Conservation (phyloP, 176 grass and related monocot species). For the Carex littledalei region DNA sequence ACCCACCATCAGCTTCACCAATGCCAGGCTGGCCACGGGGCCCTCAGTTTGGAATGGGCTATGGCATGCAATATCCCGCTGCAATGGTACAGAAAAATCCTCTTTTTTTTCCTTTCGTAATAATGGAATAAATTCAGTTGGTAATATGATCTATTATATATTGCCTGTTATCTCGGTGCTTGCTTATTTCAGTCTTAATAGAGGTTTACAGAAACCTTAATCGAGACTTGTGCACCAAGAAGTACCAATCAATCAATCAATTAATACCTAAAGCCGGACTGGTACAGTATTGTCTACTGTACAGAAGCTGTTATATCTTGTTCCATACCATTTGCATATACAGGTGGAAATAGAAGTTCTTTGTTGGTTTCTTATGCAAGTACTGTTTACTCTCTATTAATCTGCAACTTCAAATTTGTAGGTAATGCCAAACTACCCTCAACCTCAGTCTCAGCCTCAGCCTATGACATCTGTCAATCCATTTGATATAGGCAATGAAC, state of each 20-base stretch:
- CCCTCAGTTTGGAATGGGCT: constrained; percentile 71
- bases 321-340: not conserved
- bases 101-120: not conserved
- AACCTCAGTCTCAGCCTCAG: constrained; percentile 33
- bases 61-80: constrained; percentile 67
- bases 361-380: not conserved
- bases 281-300: not conserved
- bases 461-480: constrained; percentile 66
- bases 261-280: not conserved
- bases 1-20: constrained; percentile 47
- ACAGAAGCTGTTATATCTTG: constrained; percentile 14
- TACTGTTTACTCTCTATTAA: constrained; percentile 22
- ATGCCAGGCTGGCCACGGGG: constrained; percentile 65
- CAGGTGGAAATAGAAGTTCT: not conserved
- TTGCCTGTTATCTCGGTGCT: not conserved
- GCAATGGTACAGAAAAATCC: constrained; percentile 42
- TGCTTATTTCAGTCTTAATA: not conserved
- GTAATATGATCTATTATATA: not conserved
- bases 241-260: not conserved
- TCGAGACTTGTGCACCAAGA: not conserved
- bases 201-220: not conserved
- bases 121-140: not conserved
- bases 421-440: constrained; percentile 62
- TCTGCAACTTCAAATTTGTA: constrained; percentile 35
- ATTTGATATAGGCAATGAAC: constrained; percentile 72